These are phyloP conservation scores for Zalaria sp. DNA, from an alignment of 2,329 filamentous ascomycete species.

Conservation along the genomic window DNA sequence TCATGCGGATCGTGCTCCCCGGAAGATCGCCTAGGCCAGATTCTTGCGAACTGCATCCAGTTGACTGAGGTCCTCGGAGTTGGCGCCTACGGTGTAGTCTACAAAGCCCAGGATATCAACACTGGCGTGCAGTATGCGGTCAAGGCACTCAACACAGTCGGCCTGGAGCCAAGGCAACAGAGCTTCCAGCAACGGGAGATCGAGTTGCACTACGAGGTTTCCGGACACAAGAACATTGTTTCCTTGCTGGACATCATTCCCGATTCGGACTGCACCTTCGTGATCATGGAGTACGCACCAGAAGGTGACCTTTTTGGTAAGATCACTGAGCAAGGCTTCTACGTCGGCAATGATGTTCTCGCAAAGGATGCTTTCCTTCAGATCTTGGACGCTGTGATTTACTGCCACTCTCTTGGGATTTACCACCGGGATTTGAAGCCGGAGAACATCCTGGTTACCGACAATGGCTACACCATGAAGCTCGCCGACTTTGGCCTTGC, in stretches of 20 bases:
- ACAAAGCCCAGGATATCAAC: constrained; percentile 72
- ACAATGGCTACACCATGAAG: constrained; percentile 80
- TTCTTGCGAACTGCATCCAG: constrained; percentile 71
- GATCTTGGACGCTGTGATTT: constrained; percentile 88
- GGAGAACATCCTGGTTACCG: constrained; percentile 89
- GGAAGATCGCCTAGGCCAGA: constrained; percentile 73
- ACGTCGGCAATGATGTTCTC: constrained; percentile 81
- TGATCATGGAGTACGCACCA: constrained; percentile 91
- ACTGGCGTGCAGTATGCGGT: constrained; percentile 79
- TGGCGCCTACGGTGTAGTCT: constrained; percentile 93
- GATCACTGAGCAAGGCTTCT: constrained; percentile 90
- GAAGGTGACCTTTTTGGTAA: constrained; percentile 95
- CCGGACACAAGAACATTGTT: constrained; percentile 82
- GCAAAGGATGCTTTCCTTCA: constrained; percentile 84
- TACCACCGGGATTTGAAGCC: constrained; percentile 97
- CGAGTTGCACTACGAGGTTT: constrained; percentile 76
- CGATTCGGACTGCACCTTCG: constrained; percentile 81
- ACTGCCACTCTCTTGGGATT: constrained; percentile 85
- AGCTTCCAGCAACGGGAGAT: constrained; percentile 92
- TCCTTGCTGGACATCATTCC: constrained; percentile 90
- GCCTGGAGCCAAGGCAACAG: constrained; percentile 74
- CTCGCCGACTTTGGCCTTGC: constrained; percentile 95
- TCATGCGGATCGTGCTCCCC: constrained; percentile 33
- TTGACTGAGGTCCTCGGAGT: constrained; percentile 77
- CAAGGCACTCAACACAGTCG: constrained; percentile 90